These are phyloP conservation scores for Eucalyptus erythrocorys DNA, from an alignment of 345 rosid genomes.

Conservation along the genomic window DNA sequence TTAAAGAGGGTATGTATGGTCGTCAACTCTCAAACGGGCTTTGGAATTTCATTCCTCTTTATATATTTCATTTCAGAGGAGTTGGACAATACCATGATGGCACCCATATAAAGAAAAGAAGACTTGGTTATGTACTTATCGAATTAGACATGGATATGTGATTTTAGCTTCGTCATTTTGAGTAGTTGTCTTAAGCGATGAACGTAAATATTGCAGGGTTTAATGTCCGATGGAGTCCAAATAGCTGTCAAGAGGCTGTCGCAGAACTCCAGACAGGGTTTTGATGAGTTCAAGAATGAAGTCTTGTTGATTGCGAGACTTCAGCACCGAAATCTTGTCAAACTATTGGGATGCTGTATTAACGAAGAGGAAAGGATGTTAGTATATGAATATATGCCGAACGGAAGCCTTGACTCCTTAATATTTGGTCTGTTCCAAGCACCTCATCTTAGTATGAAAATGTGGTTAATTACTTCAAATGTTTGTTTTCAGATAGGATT, in stretches of 20 bases:
- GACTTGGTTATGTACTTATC: neutral
- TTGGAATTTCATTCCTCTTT: neutral
- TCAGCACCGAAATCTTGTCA: constrained; percentile 18
- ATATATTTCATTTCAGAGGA: neutral
- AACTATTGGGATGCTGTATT: constrained; percentile 10
- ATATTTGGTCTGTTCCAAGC: constrained; percentile 5
- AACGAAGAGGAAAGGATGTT: constrained; percentile 6
- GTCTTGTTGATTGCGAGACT: constrained; percentile 9
- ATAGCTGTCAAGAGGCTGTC: constrained; percentile 18
- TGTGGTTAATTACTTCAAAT: neutral
- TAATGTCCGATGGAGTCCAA: neutral
- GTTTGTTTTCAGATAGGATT: neutral
- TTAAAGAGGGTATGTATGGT: neutral
- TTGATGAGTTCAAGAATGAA: constrained; percentile 15
- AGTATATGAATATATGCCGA: constrained; percentile 11
- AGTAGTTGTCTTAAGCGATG: neutral
- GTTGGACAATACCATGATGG: neutral
- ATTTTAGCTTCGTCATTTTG: neutral
- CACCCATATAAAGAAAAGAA: neutral
- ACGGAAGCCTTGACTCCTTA: constrained; percentile 8
- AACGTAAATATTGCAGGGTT: neutral
- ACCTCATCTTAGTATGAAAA: neutral
- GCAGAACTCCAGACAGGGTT: constrained; percentile 8
- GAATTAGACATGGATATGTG: neutral
- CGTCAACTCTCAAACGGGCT: neutral